Evolutionary conservation across 805 yeast species (phyloP).

Genomic region (Pichia gijzeniarum): DNA sequence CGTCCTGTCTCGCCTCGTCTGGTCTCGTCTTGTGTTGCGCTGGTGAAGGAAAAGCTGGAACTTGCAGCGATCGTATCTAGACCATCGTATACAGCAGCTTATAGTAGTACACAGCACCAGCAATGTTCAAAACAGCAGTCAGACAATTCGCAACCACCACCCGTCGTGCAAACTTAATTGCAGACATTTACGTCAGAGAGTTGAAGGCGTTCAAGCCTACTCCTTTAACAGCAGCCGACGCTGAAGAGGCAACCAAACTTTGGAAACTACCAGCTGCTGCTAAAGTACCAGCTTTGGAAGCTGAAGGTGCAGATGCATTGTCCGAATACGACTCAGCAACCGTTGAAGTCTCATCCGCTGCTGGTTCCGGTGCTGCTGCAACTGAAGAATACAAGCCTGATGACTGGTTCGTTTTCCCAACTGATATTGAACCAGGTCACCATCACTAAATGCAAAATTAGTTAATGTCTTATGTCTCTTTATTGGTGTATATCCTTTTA

Average conservation of each 20-base stretch:
- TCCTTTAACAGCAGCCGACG: constrained; percentile 63
- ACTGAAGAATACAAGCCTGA: constrained; percentile 44
- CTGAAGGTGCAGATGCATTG: constrained; percentile 58
- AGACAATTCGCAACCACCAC: constrained; percentile 25
- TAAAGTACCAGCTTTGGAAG: constrained; percentile 63
- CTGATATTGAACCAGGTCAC: constrained; percentile 42
- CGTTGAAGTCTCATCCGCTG: constrained; percentile 66
- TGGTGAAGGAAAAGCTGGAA: no score
- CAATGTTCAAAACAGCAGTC: constrained; percentile 22
- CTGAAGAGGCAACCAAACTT: constrained; percentile 71
- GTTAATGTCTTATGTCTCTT: no score
- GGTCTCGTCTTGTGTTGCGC: no score
- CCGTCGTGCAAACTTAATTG: constrained; percentile 47
- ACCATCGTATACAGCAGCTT: no score
- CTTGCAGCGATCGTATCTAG: no score
- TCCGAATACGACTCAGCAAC: constrained; percentile 60
- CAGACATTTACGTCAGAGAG: constrained; percentile 83
- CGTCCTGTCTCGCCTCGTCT: background rate
- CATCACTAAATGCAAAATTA: constrained; percentile 17
- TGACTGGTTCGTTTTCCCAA: constrained; percentile 80
- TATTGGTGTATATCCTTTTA: background rate
- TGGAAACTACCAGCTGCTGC: constrained; percentile 84
- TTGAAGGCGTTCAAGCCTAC: constrained; percentile 85
- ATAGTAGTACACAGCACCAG: no score
- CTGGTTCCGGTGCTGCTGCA: constrained; percentile 34